Base-by-base conservation (phyloP, 805 yeast genomes). In the Lipomyces sp. region DNA sequence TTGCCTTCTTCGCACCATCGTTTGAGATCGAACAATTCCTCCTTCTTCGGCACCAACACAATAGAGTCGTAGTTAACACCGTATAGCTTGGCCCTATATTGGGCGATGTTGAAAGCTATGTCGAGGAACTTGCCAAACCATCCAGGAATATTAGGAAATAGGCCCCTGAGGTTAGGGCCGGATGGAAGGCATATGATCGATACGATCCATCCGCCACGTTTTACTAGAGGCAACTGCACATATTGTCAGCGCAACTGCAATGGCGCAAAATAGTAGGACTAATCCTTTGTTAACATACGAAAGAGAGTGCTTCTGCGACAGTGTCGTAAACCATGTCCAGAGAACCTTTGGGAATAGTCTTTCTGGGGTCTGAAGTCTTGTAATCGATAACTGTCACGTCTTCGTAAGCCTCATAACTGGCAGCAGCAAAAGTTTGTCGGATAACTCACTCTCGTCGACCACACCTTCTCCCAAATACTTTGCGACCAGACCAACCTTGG, bases 261-360 rank as follows among this genome's bases (percentile, higher is more conserved):
- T 10, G 48, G n/a, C 48, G 18, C 24, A 18, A n/a, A 33, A 11
- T 0, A 24, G 5, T 24, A 7, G 13, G 13, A 15, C 24, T 11
- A 55, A 0, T 24, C 24, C 24, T 24, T 4, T 15, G 33, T 11
- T n/a, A 1, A 33, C 61, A 37, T 30, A 58, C 61, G 24, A 30
- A 67, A 15, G 56, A 15, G 5, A 64, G 18, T 4, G 68, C 56
- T 29, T 58, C 61, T 11, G 65, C 73, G 4, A 69, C 62, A 2
- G 74, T 66, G 56, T 72, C 75, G 37, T 57, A 65, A 18, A 69
- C 61, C 34, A 65, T 39, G 55, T 72, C 75, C 8, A 72, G 62
- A 2, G 64, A 57, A 6, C 57, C 42, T 35, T 63, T 58, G 48
- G 65, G 61, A 37, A 72, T 54, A 33, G 42, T 69, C 39, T 64